Conservation (phyloP, 75 land plant species). For the Ceratopteris richardii region DNA sequence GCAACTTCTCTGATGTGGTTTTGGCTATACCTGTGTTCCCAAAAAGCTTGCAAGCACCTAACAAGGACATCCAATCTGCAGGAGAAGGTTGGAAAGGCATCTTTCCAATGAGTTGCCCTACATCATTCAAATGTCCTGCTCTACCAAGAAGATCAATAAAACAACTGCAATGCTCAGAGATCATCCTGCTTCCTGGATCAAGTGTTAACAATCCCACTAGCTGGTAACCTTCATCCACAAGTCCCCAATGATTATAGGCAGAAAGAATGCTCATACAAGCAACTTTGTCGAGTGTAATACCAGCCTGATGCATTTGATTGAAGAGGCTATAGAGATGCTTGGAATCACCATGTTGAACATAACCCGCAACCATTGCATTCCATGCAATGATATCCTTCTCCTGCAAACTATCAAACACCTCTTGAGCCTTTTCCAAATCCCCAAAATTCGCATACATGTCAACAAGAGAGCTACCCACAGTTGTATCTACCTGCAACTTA, state of each 20-base stretch:
- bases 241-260: slow-evolving; percentile 12
- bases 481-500: neutral
- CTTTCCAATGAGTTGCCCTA: slow-evolving; percentile 17
- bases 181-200: neutral
- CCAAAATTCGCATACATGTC: slow-evolving; percentile 4
- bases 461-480: slow-evolving; percentile 3
- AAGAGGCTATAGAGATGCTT: slow-evolving; percentile 2
- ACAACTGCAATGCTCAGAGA: slow-evolving; percentile 27
- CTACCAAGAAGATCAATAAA: slow-evolving; percentile 41
- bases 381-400: slow-evolving; percentile 5
- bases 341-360: slow-evolving; percentile 11
- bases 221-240: slow-evolving; percentile 11
- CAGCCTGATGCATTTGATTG: slow-evolving; percentile 10
- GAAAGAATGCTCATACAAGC: slow-evolving; percentile 4
- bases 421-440: neutral
- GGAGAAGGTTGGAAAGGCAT: slow-evolving; percentile 18
- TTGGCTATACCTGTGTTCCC: slow-evolving; percentile 28
- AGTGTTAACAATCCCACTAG: neutral
- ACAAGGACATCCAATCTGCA: slow-evolving; percentile 28
- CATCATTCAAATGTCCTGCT: slow-evolving; percentile 30
- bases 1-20: slow-evolving; percentile 12
- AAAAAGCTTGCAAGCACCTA: slow-evolving; percentile 29
- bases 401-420: neutral
- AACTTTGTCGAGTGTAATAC: neutral
- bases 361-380: slow-evolving; percentile 16